Conservation (phyloP, 2,329 filamentous ascomycete species). For the Diaporthe eres region DNA sequence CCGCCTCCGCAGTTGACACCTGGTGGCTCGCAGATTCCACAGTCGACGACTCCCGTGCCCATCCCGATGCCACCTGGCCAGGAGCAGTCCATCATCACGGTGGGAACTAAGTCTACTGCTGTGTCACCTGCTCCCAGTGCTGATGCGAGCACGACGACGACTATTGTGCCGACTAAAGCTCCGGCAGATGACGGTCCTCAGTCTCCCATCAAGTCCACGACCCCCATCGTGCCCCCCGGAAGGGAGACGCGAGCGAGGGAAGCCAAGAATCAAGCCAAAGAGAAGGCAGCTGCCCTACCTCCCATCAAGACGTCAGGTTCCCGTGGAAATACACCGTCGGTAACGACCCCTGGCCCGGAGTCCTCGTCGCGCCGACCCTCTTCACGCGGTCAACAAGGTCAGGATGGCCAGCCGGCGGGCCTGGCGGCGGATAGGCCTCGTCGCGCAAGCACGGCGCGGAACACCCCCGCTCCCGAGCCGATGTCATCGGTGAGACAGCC, state of each 20-base stretch:
- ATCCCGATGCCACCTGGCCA: slow-evolving; percentile 48
- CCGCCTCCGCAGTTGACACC: slow-evolving; percentile 41
- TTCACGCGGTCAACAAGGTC: slow-evolving; percentile 67
- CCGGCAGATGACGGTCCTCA: slow-evolving; percentile 50
- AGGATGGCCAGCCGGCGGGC: slow-evolving; percentile 61
- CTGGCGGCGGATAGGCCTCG: slow-evolving; percentile 68
- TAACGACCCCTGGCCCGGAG: slow-evolving; percentile 53
- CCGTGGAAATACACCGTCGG: slow-evolving; percentile 47
- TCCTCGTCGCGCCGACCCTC: slow-evolving; percentile 59
- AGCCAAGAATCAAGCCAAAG: slow-evolving; percentile 41
- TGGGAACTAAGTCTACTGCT: slow-evolving; percentile 44
- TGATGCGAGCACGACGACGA: slow-evolving; percentile 43
- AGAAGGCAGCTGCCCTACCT: slow-evolving; percentile 36
- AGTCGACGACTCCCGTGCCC: slow-evolving; percentile 53
- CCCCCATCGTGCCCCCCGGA: slow-evolving; percentile 52
- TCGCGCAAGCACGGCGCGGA: slow-evolving; percentile 69
- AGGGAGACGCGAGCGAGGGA: slow-evolving; percentile 52
- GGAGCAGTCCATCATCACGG: slow-evolving; percentile 46
- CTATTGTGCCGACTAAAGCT: slow-evolving; percentile 48
- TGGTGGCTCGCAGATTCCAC: slow-evolving; percentile 42
- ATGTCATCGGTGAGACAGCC: slow-evolving; percentile 52
- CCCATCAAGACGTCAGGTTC: slow-evolving; percentile 41
- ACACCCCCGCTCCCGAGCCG: slow-evolving; percentile 68
- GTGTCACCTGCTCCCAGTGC: slow-evolving; percentile 47
- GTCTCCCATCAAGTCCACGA: slow-evolving; percentile 51